These are phyloP conservation scores for Nadsonia commutata DNA, from an alignment of 1,139 yeast species.

Conservation along the genomic window DNA sequence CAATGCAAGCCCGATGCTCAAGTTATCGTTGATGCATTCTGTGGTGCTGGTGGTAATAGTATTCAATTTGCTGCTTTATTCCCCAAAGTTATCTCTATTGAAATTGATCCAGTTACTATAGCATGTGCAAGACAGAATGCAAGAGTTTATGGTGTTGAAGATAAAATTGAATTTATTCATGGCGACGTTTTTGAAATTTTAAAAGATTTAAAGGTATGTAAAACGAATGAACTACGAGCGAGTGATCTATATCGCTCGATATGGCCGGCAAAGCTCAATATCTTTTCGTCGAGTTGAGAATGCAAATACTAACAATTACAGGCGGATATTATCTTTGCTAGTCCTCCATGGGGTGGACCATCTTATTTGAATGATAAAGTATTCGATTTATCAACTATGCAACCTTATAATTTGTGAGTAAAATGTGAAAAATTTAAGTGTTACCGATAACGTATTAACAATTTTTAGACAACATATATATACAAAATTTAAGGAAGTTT, in stretches of 20 bases:
- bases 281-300: constrained; percentile 4
- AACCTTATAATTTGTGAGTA: constrained; percentile 13
- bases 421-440: not conserved
- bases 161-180: constrained; percentile 14
- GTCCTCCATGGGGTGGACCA: constrained; percentile 99
- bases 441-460: no score
- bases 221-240: no score
- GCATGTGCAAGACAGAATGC: constrained; percentile 61
- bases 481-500: constrained; percentile 3
- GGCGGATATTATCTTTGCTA: constrained; percentile 62
- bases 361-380: constrained; percentile 30
- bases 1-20: constrained; percentile 36
- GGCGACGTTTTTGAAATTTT: constrained; percentile 13
- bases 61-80: constrained; percentile 46
- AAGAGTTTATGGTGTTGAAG: constrained; percentile 47
- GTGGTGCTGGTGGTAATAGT: constrained; percentile 94
- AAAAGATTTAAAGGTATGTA: constrained; percentile 15
- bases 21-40: constrained; percentile 51
- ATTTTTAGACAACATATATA: constrained; percentile 8
- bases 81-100: constrained; percentile 45
- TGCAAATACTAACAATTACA: constrained; percentile 18
- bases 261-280: constrained; percentile 7
- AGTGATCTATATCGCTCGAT: no score
- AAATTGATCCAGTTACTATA: constrained; percentile 43
- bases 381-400: constrained; percentile 32